Conservation (phyloP, 257 asterid genomes). For the Solanum pimpinellifolium region DNA sequence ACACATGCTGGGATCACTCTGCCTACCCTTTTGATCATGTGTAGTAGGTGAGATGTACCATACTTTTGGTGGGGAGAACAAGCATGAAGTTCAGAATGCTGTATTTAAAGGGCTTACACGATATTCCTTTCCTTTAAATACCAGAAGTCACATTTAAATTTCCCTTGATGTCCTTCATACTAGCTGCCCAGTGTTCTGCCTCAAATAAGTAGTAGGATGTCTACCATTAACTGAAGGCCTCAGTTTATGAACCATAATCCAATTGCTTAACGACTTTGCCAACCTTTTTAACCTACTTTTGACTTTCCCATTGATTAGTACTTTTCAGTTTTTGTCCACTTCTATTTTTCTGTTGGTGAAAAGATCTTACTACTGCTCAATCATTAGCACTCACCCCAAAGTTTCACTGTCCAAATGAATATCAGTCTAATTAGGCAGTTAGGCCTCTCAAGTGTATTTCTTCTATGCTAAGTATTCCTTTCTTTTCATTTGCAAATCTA, state of each 20-base stretch:
- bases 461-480: neutral
- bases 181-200: neutral
- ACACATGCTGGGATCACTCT: neutral
- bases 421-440: neutral
- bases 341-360: neutral
- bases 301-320: neutral
- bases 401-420: neutral
- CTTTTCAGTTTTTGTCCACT: neutral
- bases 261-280: neutral
- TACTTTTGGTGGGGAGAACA: neutral
- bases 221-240: neutral
- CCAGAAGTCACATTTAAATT: neutral
- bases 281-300: neutral
- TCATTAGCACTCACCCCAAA: neutral
- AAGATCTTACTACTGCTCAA: neutral
- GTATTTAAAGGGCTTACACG: neutral
- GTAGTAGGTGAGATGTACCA: neutral
- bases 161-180: neutral
- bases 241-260: neutral
- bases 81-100: neutral
- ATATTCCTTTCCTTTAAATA: neutral
- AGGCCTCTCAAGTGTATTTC: neutral
- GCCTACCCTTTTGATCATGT: neutral
- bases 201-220: neutral
- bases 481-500: neutral